phyloP scores from a whole-genome alignment of 305 asterid genomes.

The Petunia hybrid region DNA sequence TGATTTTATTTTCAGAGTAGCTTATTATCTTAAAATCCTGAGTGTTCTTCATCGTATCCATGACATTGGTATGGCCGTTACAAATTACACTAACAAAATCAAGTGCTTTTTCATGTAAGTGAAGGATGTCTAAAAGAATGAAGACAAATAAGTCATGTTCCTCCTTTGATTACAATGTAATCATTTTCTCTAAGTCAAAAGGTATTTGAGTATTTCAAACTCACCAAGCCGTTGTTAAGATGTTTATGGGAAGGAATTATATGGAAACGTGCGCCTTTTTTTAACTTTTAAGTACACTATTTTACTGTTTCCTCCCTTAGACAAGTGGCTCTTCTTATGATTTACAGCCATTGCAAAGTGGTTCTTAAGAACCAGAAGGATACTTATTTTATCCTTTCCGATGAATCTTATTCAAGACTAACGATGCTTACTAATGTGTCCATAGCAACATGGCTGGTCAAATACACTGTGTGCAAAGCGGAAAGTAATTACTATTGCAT shows the following conservation, averaged over 20 bases:
- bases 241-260: background rate
- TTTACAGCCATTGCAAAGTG: background rate
- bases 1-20: background rate
- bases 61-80: background rate
- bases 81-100: background rate
- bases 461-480: background rate
- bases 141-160: background rate
- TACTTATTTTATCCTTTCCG: background rate
- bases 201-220: background rate
- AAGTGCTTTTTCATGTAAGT: background rate
- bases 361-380: background rate
- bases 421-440: background rate
- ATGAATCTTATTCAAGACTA: background rate
- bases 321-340: background rate
- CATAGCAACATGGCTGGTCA: background rate
- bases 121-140: background rate
- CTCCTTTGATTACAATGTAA: background rate
- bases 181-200: background rate
- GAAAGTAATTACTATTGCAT: background rate
- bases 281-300: background rate
- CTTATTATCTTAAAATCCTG: background rate
- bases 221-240: background rate
- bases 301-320: background rate
- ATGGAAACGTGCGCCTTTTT: background rate
- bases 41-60: background rate